Percentiles rank a stretch among this genome's conserved stretches.
These are phyloP conservation scores for Echinochloa phyllopogon DNA, from an alignment of 176 grass and related monocot species.

Conservation along the genomic window DNA sequence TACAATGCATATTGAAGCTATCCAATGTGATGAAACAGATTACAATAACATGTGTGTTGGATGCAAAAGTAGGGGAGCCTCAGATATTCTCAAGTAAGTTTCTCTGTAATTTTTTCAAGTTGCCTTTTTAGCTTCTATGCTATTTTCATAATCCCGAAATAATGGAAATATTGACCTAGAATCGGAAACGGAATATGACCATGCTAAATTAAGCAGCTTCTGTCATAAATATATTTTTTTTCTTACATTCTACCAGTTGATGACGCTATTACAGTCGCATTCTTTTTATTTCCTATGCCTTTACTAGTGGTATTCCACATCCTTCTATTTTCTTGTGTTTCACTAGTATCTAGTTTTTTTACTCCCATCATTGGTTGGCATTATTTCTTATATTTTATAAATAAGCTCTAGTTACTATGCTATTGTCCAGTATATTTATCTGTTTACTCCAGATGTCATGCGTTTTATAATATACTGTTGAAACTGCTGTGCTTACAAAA, in stretches of 20 bases:
- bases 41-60: conserved; percentile 45
- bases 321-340: background rate
- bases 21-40: conserved; percentile 42
- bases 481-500: background rate
- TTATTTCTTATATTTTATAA: background rate
- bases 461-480: conserved; percentile 5
- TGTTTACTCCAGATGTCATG: background rate
- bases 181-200: conserved; percentile 3
- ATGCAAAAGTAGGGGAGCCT: conserved; percentile 50
- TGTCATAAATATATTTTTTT: background rate
- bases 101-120: conserved; percentile 19
- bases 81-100: conserved; percentile 68
- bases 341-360: conserved; percentile 17
- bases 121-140: background rate
- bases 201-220: conserved; percentile 27
- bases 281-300: background rate
- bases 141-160: conserved; percentile 22
- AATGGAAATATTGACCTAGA: conserved; percentile 6
- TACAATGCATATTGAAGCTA: conserved; percentile 32
- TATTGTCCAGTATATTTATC: background rate
- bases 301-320: background rate
- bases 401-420: background rate
- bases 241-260: background rate
- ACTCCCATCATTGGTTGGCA: background rate
- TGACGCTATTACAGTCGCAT: background rate